Evolutionary conservation across 495 filamentous ascomycete genomes (phyloP), one percentile per base, ranked within the genome.

Genomic region (Aspergillus steynii): DNA sequence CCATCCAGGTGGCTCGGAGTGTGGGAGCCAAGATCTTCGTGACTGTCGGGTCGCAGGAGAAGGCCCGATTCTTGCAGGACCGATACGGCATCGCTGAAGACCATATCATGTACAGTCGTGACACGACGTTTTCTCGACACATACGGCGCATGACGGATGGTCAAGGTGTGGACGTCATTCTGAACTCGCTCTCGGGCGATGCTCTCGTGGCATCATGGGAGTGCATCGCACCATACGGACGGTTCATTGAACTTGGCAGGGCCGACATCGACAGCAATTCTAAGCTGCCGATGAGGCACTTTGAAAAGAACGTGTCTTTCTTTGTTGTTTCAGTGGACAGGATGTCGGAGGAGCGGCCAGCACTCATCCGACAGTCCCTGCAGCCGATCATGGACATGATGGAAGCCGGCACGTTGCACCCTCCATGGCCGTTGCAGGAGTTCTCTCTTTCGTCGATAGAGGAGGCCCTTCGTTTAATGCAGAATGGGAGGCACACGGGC

Each of bases 21-120:
- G 60, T 83, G 14, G 83, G 83, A 1, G 84, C 85, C 4, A 80
- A 85, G 58, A 74, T 90, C 20, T 88, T 81, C 67, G 82, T 75
- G 0, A 88, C 86, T 0, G 86, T 85, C 0, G 79, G 82, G 0
- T 78, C 74, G 5, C 56, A 71, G 0, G 79, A 82, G 45, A 85
- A 88, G 71, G 78, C 78, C 51, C 61, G 76, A 4, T 71, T 85
- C 10, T 68, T 90, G 8, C 71, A 75, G 29, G 65, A 74, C 25
- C 68, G 75, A 14, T 86, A 80, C 61, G 73, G 72, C 12, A 73
- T 90, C 9, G 74, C 79, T 0, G 76, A 78, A 10, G 71, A 82
- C 20, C 83, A 77, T 54, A 84, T 90, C 51, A 84, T 88, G 69
- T 83, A 70, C 69, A 80, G 79, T 80, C 62, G 79, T 68, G 64